Percentiles rank a stretch among this genome's conserved stretches.
These are phyloP conservation scores for Colletotrichum sp. DNA, from an alignment of 2,329 filamentous ascomycete genomes.

Conservation along the genomic window DNA sequence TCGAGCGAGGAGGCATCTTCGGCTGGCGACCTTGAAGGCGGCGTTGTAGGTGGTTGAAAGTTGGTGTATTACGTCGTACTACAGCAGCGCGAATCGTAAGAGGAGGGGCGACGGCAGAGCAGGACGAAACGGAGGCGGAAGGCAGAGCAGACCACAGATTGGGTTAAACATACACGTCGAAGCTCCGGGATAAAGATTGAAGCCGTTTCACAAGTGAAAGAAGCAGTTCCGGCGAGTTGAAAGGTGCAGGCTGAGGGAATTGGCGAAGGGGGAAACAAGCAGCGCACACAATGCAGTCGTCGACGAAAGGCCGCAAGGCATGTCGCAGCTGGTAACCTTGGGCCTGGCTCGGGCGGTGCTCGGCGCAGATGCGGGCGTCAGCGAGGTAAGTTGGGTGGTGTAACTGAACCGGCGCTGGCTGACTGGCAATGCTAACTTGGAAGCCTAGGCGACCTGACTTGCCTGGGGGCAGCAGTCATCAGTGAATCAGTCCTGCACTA, in stretches of 20 bases:
- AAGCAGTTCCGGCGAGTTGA: neutral
- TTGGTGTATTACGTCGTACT: neutral
- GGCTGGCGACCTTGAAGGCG: neutral
- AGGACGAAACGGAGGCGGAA: neutral
- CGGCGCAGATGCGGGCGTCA: conserved; percentile 15
- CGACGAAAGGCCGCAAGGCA: neutral
- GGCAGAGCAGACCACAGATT: neutral
- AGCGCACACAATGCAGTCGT: neutral
- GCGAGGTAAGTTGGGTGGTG: neutral
- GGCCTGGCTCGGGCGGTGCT: conserved; percentile 13
- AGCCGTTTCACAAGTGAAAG: conserved; percentile 5
- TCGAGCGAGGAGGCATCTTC: conserved; percentile 17
- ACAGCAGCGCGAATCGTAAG: neutral
- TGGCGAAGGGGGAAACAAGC: neutral
- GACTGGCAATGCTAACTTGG: neutral
- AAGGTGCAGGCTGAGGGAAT: neutral
- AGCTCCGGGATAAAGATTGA: neutral
- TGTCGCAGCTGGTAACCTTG: neutral
- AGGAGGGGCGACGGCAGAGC: neutral
- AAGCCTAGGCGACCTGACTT: neutral
- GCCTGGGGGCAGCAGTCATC: neutral
- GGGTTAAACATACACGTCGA: neutral
- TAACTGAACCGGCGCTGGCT: neutral
- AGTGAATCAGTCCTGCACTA: neutral
- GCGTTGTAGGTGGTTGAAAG: neutral